Conservation (phyloP, 164 flowering plant species). For the Piper betle region DNA sequence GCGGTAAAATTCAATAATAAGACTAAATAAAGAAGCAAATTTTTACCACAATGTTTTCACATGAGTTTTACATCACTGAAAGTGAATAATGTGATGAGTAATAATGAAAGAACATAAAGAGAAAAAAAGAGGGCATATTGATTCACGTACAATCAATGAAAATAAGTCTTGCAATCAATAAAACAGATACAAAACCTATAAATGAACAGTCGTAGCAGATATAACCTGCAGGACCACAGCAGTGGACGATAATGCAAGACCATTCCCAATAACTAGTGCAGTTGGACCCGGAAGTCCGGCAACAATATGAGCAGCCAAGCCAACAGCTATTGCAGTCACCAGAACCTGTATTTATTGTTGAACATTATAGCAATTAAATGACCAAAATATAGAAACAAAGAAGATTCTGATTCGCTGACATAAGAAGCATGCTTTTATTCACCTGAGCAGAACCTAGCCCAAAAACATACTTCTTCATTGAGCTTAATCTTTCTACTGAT, state of each 20-base stretch:
- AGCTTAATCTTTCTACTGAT: conserved; percentile 98
- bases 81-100: too few species aligned
- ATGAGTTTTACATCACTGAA: too few species aligned
- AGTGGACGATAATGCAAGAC: conserved; percentile 94
- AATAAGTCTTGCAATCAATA: neutral
- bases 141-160: neutral
- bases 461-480: conserved; percentile 99
- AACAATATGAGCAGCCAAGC: conserved; percentile 65
- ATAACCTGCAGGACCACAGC: conserved; percentile 98
- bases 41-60: too few species aligned
- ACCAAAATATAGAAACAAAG: neutral
- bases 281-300: conserved; percentile 80
- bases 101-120: too few species aligned
- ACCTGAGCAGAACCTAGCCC: conserved; percentile 99
- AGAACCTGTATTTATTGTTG: conserved; percentile 49
- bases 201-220: neutral
- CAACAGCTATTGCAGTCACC: conserved; percentile 74
- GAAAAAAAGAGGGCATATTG: neutral
- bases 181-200: neutral
- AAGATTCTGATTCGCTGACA: neutral
- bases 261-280: conserved; percentile 96
- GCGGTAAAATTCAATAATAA: too few species aligned
- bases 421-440: conserved; percentile 17
- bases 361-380: too few species aligned
- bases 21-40: too few species aligned